Percentiles rank a stretch among this genome's conserved stretches.
phyloP scores from a whole-genome alignment of 176 grass and related monocot species.

The Ensete ventricosum region DNA sequence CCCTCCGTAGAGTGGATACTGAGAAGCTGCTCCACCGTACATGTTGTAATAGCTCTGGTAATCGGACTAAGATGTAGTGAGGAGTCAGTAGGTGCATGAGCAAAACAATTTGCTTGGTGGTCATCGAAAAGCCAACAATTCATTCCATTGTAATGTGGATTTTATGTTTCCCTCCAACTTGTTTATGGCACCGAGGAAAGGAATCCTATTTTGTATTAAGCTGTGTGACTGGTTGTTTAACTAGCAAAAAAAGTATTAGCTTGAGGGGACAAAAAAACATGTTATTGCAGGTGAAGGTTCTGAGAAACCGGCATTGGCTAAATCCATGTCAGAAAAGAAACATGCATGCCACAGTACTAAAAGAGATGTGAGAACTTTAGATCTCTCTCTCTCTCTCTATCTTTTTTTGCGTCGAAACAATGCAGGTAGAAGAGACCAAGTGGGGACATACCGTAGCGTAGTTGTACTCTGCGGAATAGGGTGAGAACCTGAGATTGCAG shows the following conservation, averaged over 20 bases:
- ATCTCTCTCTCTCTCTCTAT: neutral
- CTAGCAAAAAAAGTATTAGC: too few relatives aligned
- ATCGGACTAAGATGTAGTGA: neutral
- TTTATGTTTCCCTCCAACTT: neutral
- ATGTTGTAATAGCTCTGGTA: conserved; percentile 22
- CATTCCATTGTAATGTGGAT: too few relatives aligned
- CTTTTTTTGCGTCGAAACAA: neutral
- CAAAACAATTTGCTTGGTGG: too few relatives aligned
- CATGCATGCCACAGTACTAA: neutral
- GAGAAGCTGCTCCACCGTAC: conserved; percentile 7
- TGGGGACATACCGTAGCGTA: conserved; percentile 8
- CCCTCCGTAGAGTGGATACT: conserved; percentile 23
- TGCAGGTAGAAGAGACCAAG: neutral
- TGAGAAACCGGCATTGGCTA: neutral
- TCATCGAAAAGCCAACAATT: too few relatives aligned
- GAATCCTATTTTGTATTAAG: too few relatives aligned
- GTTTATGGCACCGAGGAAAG: neutral
- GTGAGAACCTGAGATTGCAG: conserved; percentile 18
- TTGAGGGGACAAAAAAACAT: too few relatives aligned
- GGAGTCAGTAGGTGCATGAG: neutral
- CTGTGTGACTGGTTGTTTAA: too few relatives aligned
- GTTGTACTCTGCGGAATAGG: conserved; percentile 16
- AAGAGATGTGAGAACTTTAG: neutral
- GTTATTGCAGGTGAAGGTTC: neutral
- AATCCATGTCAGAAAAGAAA: neutral